Base-by-base conservation (phyloP, 2,329 filamentous ascomycete genomes). In the Penicillium sp. region DNA sequence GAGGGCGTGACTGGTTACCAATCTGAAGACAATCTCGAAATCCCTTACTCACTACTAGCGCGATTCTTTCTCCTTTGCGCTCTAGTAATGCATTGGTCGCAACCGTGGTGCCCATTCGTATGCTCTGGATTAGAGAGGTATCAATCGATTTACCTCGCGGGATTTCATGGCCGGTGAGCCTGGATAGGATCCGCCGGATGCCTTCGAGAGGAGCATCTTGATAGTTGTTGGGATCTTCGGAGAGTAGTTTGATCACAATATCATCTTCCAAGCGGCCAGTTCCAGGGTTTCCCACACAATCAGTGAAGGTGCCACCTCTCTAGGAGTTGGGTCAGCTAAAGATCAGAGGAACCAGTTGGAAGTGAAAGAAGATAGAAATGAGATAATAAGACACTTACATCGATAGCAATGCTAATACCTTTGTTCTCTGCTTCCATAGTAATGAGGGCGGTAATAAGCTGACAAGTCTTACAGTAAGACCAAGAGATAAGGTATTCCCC, bases 101-200 rank as follows among this genome's bases (percentile, higher is more conserved):
- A 13, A 97, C 92, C 0, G 93, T 97, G 1, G 93, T 97, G 45
- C 93, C 93, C 93, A 97, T 97, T 48, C 93, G 88, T 71, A 97
- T 96, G 54, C 90, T 92, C 65, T 95, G 90, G 65, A 97, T 96
- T 68, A 87, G 78, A 19, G 87, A 85, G 1, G 92, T 96, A 73
- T 96, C 91, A 9, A 96, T 79, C 1, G 89, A 80, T 71, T 92
- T 81, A 26, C 91, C 91, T 48, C 92, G 87, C 3, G 90, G 90
- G 45, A 96, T 92, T 4, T 93, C 87, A 56, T 83, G 82, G 53
- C 83, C 82, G 2, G 87, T 85, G 74, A 96, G 96, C 65, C 86
- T 87, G 63, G 88, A 88, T 75, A 96, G 86, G 55, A 96, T 87
- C 56, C 93, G 87, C 16, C 93, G 86, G 70, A 96, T 96, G 27